A percentile compares a stretch with the other conserved stretches of the same genome.
Conservation (phyloP, 208 protist genomes). For the Trypanosoma vivax region DNA sequence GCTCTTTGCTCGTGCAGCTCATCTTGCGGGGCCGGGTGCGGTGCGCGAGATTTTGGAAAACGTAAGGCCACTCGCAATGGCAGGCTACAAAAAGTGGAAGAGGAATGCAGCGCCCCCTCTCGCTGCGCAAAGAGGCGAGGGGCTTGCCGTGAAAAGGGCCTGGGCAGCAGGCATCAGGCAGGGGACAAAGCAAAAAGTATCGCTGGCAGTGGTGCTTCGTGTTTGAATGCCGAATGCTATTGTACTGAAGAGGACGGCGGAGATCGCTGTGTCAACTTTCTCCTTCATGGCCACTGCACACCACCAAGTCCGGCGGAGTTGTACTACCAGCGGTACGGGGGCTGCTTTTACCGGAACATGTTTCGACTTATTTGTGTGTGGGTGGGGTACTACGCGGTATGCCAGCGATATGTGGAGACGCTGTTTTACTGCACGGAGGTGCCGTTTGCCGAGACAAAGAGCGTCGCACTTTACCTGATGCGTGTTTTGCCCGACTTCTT, state of each 20-base stretch:
- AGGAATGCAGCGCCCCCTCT: neutral
- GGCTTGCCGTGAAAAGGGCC: too few relatives aligned
- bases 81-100: conserved; percentile 33
- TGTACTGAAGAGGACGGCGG: conserved; percentile 13
- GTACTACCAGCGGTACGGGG: conserved; percentile 55
- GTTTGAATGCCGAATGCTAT: conserved; percentile 3
- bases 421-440: conserved; percentile 79
- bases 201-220: neutral
- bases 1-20: conserved; percentile 52
- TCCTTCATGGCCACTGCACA: conserved; percentile 45
- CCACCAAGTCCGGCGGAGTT: conserved; percentile 34
- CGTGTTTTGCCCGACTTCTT: conserved; percentile 68
- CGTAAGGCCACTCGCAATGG: conserved; percentile 28
- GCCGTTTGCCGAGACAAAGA: conserved; percentile 69
- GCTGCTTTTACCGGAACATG: conserved; percentile 77
- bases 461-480: conserved; percentile 57
- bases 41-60: conserved; percentile 20
- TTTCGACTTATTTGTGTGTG: conserved; percentile 81
- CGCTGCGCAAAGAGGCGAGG: neutral
- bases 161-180: too few relatives aligned
- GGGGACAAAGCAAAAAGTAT: too few relatives aligned
- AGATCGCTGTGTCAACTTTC: conserved; percentile 20
- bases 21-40: conserved; percentile 18
- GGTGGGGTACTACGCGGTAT: conserved; percentile 73
- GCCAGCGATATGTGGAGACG: conserved; percentile 74